Percentiles rank a stretch among this genome's conserved stretches.
These are phyloP conservation scores for Mycena kentingensis DNA, from an alignment of 768 basidiomycete genomes.

Conservation along the genomic window DNA sequence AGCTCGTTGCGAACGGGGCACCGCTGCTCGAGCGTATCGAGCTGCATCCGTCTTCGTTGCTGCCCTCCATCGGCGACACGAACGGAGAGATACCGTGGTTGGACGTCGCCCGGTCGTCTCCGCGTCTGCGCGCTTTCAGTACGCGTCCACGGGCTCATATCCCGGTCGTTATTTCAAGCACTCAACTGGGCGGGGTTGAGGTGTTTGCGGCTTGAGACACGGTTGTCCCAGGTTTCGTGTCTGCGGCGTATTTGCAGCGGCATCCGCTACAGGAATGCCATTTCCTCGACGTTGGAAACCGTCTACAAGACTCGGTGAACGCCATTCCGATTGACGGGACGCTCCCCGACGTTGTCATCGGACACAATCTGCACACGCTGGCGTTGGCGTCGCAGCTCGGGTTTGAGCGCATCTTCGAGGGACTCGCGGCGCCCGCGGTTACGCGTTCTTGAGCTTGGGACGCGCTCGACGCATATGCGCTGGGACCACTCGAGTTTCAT, in stretches of 20 bases:
- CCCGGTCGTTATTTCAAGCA: slow-evolving; percentile 2
- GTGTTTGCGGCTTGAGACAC: slow-evolving; percentile 8
- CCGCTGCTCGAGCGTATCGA: too few species aligned
- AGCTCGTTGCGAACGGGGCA: too few species aligned
- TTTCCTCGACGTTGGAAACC: slow-evolving; percentile 13
- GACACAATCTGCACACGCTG: slow-evolving; percentile 5
- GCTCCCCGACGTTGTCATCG: neutral
- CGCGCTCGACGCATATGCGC: slow-evolving; percentile 15
- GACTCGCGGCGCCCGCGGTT: slow-evolving; percentile 6
- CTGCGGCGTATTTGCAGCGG: slow-evolving; percentile 9
- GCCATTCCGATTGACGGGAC: slow-evolving; percentile 6
- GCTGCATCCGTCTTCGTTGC: too few species aligned
- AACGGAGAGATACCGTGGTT: too few species aligned
- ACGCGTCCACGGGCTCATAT: slow-evolving; percentile 12
- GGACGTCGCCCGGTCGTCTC: too few species aligned
- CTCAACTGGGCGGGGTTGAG: slow-evolving; percentile 14
- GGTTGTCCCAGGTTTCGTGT: slow-evolving; percentile 11
- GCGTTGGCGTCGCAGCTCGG: slow-evolving; percentile 11
- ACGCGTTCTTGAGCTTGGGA: slow-evolving; percentile 10
- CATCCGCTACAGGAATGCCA: slow-evolving; percentile 14
- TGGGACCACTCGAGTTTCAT: slow-evolving; percentile 17
- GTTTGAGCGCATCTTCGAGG: slow-evolving; percentile 7
- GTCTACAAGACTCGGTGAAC: neutral
- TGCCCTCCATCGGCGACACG: too few species aligned
- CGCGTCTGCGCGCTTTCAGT: slow-evolving; percentile 10